phyloP scores from a whole-genome alignment of 2,329 filamentous ascomycete species.

The Aspergillus tamarii region DNA sequence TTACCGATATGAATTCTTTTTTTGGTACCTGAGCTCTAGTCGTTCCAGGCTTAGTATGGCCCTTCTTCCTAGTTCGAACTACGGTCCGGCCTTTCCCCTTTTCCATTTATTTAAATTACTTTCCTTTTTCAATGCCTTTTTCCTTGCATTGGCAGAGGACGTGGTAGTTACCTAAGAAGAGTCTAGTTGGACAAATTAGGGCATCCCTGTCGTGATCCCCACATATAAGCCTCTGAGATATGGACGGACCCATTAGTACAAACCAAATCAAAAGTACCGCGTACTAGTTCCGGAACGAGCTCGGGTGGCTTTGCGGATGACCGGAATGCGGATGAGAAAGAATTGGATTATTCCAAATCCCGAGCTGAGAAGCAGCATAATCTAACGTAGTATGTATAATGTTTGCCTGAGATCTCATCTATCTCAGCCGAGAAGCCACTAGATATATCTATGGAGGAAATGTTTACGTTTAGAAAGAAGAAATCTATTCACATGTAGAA shows the following conservation, averaged over 20 bases:
- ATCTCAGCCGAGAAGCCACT: not conserved
- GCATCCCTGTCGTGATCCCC: not conserved
- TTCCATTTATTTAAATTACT: not conserved
- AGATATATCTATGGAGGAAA: not conserved
- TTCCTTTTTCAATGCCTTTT: not conserved
- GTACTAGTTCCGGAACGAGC: not conserved
- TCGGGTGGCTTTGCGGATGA: not conserved
- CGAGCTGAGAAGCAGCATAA: not conserved
- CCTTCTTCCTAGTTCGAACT: not conserved
- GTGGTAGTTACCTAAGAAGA: not conserved
- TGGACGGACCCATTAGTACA: not conserved
- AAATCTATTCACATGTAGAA: not conserved
- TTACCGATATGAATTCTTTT: no score
- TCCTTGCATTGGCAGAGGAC: not conserved
- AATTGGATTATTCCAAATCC: not conserved
- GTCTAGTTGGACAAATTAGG: not conserved
- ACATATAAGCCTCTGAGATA: not conserved
- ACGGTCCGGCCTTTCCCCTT: not conserved
- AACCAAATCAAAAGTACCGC: not conserved
- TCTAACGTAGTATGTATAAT: not conserved
- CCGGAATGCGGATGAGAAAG: not conserved
- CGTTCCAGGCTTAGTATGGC: not conserved
- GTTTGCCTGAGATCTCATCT: not conserved
- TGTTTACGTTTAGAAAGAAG: not conserved
- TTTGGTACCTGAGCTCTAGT: not conserved